Percentiles rank a stretch among this genome's conserved stretches.
Evolutionary conservation across 495 filamentous ascomycete species (phyloP).

Genomic region (Daldinia childiae): DNA sequence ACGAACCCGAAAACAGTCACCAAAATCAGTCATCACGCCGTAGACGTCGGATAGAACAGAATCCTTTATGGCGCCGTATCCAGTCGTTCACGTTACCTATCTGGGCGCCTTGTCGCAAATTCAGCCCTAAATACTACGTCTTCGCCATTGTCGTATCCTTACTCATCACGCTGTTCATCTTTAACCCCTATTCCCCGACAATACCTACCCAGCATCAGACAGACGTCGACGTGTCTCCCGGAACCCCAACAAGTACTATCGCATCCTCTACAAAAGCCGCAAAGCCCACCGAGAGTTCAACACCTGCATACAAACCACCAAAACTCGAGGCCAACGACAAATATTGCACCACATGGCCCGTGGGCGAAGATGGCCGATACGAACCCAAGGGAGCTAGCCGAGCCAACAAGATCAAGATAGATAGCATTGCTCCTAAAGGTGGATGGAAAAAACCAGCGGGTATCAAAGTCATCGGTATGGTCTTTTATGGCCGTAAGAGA

Average conservation of each 20-base stretch:
- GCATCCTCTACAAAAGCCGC: constrained; percentile 1
- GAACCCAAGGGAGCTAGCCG: constrained; percentile 22
- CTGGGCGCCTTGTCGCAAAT: constrained; percentile 41
- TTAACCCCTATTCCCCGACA: constrained; percentile 40
- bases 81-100: constrained; percentile 34
- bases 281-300: constrained; percentile 2
- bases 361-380: constrained; percentile 34
- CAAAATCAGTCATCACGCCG: constrained; percentile 28
- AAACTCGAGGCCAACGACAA: constrained; percentile 20
- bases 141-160: constrained; percentile 34
- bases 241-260: background rate
- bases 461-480: constrained; percentile 59
- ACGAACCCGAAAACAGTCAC: constrained; percentile 25
- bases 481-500: constrained; percentile 57
- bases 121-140: constrained; percentile 38
- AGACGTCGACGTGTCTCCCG: constrained; percentile 26
- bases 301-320: constrained; percentile 5
- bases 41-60: constrained; percentile 11
- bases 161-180: constrained; percentile 36
- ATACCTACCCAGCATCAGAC: constrained; percentile 33
- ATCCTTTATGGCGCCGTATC: constrained; percentile 38
- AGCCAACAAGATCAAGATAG: constrained; percentile 23
- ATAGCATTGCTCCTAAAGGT: constrained; percentile 38
- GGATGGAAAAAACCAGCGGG: constrained; percentile 52
- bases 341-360: constrained; percentile 47